These are phyloP conservation scores for Seiridium unicorne DNA, from an alignment of 2,329 filamentous ascomycete species.

Conservation along the genomic window DNA sequence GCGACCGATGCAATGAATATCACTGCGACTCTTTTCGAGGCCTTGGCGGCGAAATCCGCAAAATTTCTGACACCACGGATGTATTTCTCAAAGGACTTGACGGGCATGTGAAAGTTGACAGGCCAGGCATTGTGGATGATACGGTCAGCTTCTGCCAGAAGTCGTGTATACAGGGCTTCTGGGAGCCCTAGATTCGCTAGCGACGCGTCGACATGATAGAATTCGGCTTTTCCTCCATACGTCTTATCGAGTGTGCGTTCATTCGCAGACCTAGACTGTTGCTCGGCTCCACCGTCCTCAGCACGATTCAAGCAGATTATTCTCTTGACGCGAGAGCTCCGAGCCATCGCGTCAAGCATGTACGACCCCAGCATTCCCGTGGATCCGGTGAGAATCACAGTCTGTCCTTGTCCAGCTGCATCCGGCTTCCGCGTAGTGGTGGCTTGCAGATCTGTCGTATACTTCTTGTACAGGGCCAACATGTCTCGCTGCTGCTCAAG, in stretches of 20 bases:
- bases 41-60: constrained; percentile 35
- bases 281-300: constrained; percentile 34
- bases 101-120: constrained; percentile 51
- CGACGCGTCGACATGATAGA: constrained; percentile 47
- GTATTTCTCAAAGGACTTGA: constrained; percentile 49
- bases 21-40: constrained; percentile 33
- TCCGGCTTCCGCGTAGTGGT: constrained; percentile 22
- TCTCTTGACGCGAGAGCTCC: constrained; percentile 32
- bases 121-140: constrained; percentile 56
- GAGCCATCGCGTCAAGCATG: constrained; percentile 37
- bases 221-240: constrained; percentile 39
- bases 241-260: constrained; percentile 36
- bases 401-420: constrained; percentile 32
- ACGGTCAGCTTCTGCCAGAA: constrained; percentile 38
- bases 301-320: constrained; percentile 49
- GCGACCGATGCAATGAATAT: constrained; percentile 44
- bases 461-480: constrained; percentile 31
- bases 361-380: constrained; percentile 50
- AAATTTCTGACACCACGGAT: constrained; percentile 50
- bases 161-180: constrained; percentile 29
- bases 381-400: constrained; percentile 44
- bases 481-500: not conserved
- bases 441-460: constrained; percentile 27
- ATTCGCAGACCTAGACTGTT: constrained; percentile 34
- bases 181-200: constrained; percentile 46